Evolutionary conservation across 2,329 filamentous ascomycete species (phyloP).

Genomic region (Apiospora koreana): DNA sequence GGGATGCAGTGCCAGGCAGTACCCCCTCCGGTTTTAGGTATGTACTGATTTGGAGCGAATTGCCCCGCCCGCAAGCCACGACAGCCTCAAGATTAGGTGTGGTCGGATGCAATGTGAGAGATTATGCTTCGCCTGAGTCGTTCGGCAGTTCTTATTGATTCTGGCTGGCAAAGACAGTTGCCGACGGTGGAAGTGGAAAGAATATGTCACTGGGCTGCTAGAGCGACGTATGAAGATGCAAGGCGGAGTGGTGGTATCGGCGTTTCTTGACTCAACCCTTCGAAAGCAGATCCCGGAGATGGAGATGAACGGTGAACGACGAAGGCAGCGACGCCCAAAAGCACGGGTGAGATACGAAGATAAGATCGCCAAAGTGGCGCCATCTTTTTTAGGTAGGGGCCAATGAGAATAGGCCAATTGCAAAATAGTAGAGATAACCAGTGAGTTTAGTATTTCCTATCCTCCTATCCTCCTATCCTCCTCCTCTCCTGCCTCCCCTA

Average conservation of each 20-base stretch:
- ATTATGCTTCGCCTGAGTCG: not conserved
- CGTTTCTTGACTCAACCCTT: not conserved
- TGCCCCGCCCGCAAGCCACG: not conserved
- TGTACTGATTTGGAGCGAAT: not conserved
- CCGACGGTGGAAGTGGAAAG: not conserved
- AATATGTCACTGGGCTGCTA: not conserved
- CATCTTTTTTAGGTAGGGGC: not conserved
- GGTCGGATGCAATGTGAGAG: not conserved
- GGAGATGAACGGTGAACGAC: not conserved
- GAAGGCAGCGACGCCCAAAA: not conserved
- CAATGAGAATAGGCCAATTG: not conserved
- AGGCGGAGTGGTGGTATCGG: not conserved
- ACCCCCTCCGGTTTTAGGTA: not conserved
- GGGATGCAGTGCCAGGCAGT: not conserved
- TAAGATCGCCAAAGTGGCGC: slow-evolving; percentile 4
- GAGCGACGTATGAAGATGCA: not conserved
- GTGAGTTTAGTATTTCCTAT: not conserved
- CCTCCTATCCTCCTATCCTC: not conserved
- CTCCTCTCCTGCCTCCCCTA: not conserved
- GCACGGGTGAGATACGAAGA: not conserved
- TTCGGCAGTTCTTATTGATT: not conserved
- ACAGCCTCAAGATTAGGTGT: not conserved
- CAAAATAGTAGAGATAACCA: not conserved
- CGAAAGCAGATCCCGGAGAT: not conserved
- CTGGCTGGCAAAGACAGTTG: not conserved